phyloP scores from a whole-genome alignment of 2,329 filamentous ascomycete species.

The Coniochaeta prunicola region DNA sequence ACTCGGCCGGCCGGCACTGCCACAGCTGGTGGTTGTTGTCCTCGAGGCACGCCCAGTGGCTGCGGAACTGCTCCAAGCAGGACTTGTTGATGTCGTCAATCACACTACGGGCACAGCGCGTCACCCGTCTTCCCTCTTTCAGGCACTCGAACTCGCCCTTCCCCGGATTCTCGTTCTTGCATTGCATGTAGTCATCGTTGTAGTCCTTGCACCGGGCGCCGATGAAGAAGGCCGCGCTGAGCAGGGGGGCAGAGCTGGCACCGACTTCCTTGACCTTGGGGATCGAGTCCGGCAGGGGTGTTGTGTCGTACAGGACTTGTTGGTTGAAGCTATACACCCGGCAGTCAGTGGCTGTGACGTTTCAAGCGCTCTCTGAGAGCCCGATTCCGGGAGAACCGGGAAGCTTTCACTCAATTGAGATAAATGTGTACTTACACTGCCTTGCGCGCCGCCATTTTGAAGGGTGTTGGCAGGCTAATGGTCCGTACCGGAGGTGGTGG shows the following conservation, averaged over 20 bases:
- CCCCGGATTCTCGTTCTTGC: conserved; percentile 91
- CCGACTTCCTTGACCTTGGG: conserved; percentile 92
- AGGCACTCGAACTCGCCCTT: conserved; percentile 89
- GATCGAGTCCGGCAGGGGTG: conserved; percentile 85
- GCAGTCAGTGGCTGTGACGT: not conserved
- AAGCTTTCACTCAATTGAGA: not conserved
- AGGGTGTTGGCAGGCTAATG: conserved; percentile 21
- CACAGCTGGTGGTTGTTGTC: conserved; percentile 97
- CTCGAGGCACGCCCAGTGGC: conserved; percentile 93
- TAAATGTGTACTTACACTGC: conserved; percentile 41
- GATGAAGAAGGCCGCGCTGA: conserved; percentile 94
- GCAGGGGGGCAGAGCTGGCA: conserved; percentile 81
- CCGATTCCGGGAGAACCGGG: not conserved
- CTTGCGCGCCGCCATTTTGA: conserved; percentile 54
- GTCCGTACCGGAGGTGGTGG: conserved; percentile 12
- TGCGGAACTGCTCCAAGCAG: conserved; percentile 84
- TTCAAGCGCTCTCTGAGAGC: not conserved
- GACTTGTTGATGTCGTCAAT: conserved; percentile 93
- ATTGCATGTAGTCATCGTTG: conserved; percentile 99
- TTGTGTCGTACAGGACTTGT: conserved; percentile 88
- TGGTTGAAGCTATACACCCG: conserved; percentile 74
- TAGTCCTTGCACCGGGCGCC: conserved; percentile 89
- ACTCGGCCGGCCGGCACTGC: conserved; percentile 85
- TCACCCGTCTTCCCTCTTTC: conserved; percentile 94
- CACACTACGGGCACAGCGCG: conserved; percentile 93